Evolutionary conservation across 2,329 filamentous ascomycete genomes (phyloP), one percentile per base, ranked within the genome.

Genomic region (Alternaria sp.): DNA sequence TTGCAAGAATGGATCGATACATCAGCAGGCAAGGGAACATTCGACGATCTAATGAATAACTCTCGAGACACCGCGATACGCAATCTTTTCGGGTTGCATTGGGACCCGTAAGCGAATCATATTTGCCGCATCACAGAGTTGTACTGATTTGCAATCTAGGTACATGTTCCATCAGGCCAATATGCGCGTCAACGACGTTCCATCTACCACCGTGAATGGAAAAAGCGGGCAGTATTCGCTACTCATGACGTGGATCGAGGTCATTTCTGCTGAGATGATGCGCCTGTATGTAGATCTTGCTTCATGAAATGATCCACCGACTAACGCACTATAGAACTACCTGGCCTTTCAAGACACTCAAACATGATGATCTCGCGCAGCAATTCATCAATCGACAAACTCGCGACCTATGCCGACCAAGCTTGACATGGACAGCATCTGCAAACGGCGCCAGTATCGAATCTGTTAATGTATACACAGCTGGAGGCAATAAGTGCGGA

Each of bases 111-210:
- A 65, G 75, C 56, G 22, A 12, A 39, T 7, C 8, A 12, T 1
- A 2, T 6, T 9, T 12, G 14, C 30, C 18, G 3, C 34, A n/a
- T 20, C 5, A 24, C 9, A 11, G 14, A 11, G 7, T 3, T 7
- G 14, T 42, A 22, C 54, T 73, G 30, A 74, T 48, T 26, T 18
- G 26, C 16, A 2, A 18, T 7, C 5, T 16, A 76, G 75, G 9
- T 87, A 84, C 79, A 88, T 88, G 86, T 88, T 89, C 80, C 87
- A 89, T 73, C 87, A 89, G 76, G 86, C 86, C 58, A 89, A 89
- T 70, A 64, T 81, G 61, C 83, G 86, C 56, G 82, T 84, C 44
- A 77, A 78, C 3, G 86, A 85, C 54, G 80, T 83, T 52, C 73
- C 75, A 3, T 52, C 74, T 3, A 82, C 83, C 48, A 83, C 80